Base-by-base conservation (phyloP, 805 yeast species). In the Priceomyces medius region DNA sequence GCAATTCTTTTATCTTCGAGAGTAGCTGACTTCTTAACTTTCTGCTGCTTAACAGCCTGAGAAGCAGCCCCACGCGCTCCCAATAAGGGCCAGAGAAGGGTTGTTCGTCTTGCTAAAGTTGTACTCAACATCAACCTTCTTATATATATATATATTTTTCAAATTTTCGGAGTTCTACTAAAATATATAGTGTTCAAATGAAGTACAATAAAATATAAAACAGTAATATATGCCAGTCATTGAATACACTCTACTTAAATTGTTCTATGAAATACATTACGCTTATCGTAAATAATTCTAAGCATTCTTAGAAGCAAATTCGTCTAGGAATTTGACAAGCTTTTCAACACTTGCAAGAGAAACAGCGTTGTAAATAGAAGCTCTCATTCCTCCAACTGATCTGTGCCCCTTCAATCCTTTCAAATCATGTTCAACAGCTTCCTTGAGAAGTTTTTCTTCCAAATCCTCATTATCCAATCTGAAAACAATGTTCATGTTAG, bases 361-460 rank as follows among this genome's bases (percentile, higher is more conserved):
- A 39, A 93, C 85, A 12, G 98, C 97, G 57, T 93, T 91, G 64
- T 91, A 90, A 41, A 89, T 70, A 10, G 97, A 89, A 12, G 95
- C 90, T 64, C 99, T 83, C 66, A 93, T 85, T 21, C 99, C 99
- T 38, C 98, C 98, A 33, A 91, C 98, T 3, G 96, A 88, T 62
- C 98, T 80, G 66, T 91, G 98, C 31, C 99, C 98, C 66, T 89
- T 87, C 56, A 91, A 74, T 5, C 97, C 98, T 4, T 81, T 69
- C 47, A 93, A 72, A 2, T 78, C 74, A 42, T 50, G 58, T 20
- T 62, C 76, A 18, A 70, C 74, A 3, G 97, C 96, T 36, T 73
- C 81, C 46, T 78, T 69, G 46, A 91, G 56, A 66, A 93, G 93
- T 45, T 76, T 66, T 4, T 76, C 73, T 56, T 90, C 97, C 39